phyloP scores from a whole-genome alignment of 2,329 filamentous ascomycete species.

The Colletotrichum sp. region DNA sequence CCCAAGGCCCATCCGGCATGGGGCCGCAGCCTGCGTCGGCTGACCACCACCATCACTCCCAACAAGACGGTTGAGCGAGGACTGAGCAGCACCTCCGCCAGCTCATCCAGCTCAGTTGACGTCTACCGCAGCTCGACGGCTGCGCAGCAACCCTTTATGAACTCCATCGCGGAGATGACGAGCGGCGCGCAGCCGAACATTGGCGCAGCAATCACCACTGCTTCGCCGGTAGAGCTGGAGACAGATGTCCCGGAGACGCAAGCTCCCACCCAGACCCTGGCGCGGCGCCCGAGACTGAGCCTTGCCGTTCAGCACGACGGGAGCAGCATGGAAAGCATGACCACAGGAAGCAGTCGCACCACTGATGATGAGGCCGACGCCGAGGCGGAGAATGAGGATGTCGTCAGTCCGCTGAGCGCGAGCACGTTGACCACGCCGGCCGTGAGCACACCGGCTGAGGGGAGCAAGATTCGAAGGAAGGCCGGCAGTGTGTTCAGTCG shows the following conservation, averaged over 20 bases:
- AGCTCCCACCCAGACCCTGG: background rate
- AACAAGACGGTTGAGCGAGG: background rate
- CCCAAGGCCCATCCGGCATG: constrained; percentile 20
- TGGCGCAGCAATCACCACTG: background rate
- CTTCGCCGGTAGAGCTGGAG: constrained; percentile 12
- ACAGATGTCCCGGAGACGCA: background rate
- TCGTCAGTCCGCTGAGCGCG: constrained; percentile 24
- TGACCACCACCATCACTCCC: background rate
- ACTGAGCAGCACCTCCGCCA: background rate
- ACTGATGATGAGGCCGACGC: constrained; percentile 24
- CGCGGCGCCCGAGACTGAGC: background rate
- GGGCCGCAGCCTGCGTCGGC: constrained; percentile 6
- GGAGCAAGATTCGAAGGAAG: constrained; percentile 12
- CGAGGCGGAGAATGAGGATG: constrained; percentile 23
- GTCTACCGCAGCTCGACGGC: background rate
- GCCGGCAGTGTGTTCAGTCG: constrained; percentile 17
- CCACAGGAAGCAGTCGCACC: constrained; percentile 29
- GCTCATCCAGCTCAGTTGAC: background rate
- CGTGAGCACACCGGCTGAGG: background rate
- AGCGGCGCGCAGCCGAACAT: background rate
- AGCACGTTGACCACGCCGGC: background rate
- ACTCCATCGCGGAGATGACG: background rate
- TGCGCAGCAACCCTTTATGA: background rate
- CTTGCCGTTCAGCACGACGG: constrained; percentile 6
- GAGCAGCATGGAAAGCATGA: constrained; percentile 31